Conservation (phyloP, 371 early-diverging fungal species). For the Globomyces sp. region DNA sequence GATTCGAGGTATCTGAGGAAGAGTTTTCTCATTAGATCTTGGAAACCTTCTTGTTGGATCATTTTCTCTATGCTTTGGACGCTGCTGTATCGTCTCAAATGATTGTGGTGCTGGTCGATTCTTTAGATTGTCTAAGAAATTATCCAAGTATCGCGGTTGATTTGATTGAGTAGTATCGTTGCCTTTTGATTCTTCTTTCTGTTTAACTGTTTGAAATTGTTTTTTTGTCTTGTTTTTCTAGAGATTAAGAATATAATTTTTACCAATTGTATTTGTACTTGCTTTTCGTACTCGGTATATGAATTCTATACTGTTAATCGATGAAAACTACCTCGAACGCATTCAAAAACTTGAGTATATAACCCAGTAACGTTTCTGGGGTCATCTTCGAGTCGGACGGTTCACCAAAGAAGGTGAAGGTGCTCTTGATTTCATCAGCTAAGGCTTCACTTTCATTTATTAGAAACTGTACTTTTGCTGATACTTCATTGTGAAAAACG, state of each 20-base stretch:
- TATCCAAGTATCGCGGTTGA: not conserved
- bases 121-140: slow-evolving; percentile 2
- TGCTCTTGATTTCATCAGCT: not conserved
- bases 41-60: no score
- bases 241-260: not conserved
- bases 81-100: no score
- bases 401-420: slow-evolving; percentile 6
- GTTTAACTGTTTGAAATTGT: no score
- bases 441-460: not conserved
- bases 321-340: not conserved
- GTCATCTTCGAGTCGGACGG: not conserved
- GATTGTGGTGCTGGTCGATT: not conserved
- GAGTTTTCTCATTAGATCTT: no score
- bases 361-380: not conserved
- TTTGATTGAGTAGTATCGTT: no score
- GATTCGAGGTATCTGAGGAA: no score
- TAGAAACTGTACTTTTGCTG: not conserved
- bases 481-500: slow-evolving; percentile 1
- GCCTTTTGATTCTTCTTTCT: no score
- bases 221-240: not conserved
- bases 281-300: no score
- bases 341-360: not conserved
- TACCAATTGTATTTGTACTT: not conserved
- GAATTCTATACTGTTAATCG: no score
- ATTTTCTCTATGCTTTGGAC: no score